A percentile compares a stretch with the other conserved stretches of the same genome.
These are phyloP conservation scores for Pichia pseudocactophila DNA, from an alignment of 805 yeast species.

Conservation along the genomic window DNA sequence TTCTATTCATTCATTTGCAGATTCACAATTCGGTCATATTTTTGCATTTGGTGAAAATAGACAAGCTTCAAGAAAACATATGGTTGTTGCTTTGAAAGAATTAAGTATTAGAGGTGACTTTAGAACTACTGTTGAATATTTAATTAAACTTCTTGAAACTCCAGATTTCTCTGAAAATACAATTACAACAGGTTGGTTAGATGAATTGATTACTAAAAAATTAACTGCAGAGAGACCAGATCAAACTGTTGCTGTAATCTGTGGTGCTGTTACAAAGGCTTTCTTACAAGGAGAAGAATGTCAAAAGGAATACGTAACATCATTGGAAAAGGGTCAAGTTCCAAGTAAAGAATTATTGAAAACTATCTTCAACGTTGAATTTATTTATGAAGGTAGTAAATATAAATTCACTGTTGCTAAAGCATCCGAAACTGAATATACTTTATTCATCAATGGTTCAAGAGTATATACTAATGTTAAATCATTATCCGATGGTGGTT, in stretches of 20 bases:
- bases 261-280: conserved; percentile 98
- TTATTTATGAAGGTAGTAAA: conserved; percentile 88
- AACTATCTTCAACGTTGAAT: conserved; percentile 87
- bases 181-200: conserved; percentile 98
- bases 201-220: conserved; percentile 86
- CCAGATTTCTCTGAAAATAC: conserved; percentile 95
- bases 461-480: conserved; percentile 81
- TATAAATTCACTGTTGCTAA: conserved; percentile 95
- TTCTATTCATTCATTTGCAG: conserved; percentile 94
- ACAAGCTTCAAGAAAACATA: conserved; percentile 94
- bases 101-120: conserved; percentile 96
- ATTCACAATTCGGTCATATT: conserved; percentile 98
- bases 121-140: conserved; percentile 94
- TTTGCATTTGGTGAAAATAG: conserved; percentile 99
- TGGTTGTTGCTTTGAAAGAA: conserved; percentile 98
- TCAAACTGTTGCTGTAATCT: conserved; percentile 77
- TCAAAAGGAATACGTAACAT: conserved; percentile 55
- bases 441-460: conserved; percentile 89
- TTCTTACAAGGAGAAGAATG: conserved; percentile 68
- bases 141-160: conserved; percentile 90
- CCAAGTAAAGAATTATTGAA: conserved; percentile 73
- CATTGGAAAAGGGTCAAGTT: conserved; percentile 94
- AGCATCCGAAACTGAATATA: conserved; percentile 76
- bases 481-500: conserved; percentile 90
- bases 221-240: conserved; percentile 98